Base-by-base conservation (phyloP, 2,329 filamentous ascomycete genomes). In the Ophiostoma sp. region DNA sequence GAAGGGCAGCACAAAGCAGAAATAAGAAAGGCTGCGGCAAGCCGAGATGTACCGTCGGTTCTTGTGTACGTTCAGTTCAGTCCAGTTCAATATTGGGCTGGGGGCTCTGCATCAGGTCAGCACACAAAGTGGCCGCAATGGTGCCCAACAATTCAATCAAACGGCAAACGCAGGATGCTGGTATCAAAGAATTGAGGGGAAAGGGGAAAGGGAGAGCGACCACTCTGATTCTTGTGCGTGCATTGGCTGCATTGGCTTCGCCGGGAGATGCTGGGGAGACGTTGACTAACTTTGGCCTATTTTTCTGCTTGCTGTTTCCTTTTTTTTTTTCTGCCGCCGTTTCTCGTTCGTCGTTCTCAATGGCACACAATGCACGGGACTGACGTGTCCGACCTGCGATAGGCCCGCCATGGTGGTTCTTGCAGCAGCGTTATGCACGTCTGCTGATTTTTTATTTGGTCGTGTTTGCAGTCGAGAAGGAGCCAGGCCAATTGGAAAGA, bases 371-470 rank as follows among this genome's bases (percentile, higher is more conserved):
- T 74, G 68, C 50, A 68, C 73, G 50, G 50, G 64, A 74, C 73
- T 75, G 74, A 75, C 74, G 71, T 75, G 74, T 61, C 71, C 25
- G 63, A 36, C 42, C 42, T 71, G 73, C 71, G 68, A 72, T 74
- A 74, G 73, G 72, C 42, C 19, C 42, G 25, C 22, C 45, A 7
- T 22, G 45, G 45, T 12, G 59, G 28, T 1, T 69, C 28, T 69
- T 22, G 33, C 48, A 66, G 55, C 19, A 70, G 52, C 48, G 17
- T 31, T 28, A 64, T 52, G 36, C 55, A 71, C 19, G 57, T 22
- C 22, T 36, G 69, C 57, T 64, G 22, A 12, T 7, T 9, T 9
- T 68, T 48, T 36, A 22, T 59, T 31, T 48, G 28, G 61, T 52
- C 50, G 61, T 42, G 61, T 64, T 64, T 8, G 61, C 36, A 63